Base-by-base conservation (phyloP, 169 alveolate species). In the Eimeria sp. region DNA sequence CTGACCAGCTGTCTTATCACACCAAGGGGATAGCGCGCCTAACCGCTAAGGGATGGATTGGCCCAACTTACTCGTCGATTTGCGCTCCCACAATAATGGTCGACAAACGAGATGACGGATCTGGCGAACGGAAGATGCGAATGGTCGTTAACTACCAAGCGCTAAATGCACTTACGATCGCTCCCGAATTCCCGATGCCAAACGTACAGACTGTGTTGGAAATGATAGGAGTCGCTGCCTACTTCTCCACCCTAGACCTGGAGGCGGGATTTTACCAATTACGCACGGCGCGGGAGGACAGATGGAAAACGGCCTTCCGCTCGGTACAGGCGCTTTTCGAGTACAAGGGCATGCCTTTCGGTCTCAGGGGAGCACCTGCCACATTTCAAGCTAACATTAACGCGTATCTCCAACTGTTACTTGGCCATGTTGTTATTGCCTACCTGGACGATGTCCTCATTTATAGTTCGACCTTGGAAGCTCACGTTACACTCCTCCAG, bases 361-460 rank as follows among this genome's bases (percentile, higher is more conserved):
- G 82, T n/a, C 82, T 72, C 27, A 72, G 4, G 82, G 43, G 43
- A 6, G 82, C 82, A 72, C 82, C 82, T n/a, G 52, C 82, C 58
- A 74, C 58, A 6, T 37, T 74, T 16, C 58, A 74, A 23, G 85
- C 85, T 8, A 74, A 74, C 16, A 74, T 74, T 16, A 74, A 37
- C 27, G 85, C 62, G 14, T 74, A 74, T 13, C 40, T 27, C 4
- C 76, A 64, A 64, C 76, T 40, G 13, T 40, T 25, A 18, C 40
- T 74, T 1, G 85, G 85, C 2, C 85, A 46, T 3, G 85, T 54
- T 8, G 85, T 74, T 37, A 74, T 74, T 23, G 54, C 85, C 2
- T 74, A 40, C 37, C 30, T 74, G 27, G 58, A 74, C 30, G 58
- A 46, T 16, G 58, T 74, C 8, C 30, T 74, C 13, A 40, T 74